These are phyloP conservation scores for Neurospora tetraspora DNA, from an alignment of 495 filamentous ascomycete species.

Conservation along the genomic window DNA sequence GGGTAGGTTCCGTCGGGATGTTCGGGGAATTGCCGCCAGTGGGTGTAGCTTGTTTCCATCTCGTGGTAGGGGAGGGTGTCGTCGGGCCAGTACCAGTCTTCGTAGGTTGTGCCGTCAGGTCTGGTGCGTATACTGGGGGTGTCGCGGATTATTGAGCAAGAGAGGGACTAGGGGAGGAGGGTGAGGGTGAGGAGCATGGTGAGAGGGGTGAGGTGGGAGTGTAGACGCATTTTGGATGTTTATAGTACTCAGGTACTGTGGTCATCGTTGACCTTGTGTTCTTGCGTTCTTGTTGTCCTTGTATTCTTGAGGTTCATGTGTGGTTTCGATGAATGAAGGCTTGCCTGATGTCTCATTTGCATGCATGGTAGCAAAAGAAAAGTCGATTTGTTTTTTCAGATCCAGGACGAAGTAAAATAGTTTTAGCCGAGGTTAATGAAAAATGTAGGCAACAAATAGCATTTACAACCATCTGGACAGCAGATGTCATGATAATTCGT, in stretches of 20 bases:
- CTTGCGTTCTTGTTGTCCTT: neutral
- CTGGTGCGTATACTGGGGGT: neutral
- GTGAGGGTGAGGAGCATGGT: neutral
- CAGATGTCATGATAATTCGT: neutral
- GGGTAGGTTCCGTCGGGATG: neutral
- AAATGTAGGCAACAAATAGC: neutral
- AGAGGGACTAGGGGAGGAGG: neutral
- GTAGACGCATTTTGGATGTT: neutral
- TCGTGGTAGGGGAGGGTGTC: neutral
- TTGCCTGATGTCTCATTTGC: neutral
- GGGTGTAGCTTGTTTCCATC: neutral
- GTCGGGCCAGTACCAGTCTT: neutral
- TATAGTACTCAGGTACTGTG: neutral
- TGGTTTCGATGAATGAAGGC: neutral
- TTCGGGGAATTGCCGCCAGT: neutral
- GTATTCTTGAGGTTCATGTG: neutral
- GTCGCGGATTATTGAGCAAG: neutral
- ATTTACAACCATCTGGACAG: neutral
- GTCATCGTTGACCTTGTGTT: neutral
- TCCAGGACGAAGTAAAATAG: neutral
- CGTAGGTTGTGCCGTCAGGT: neutral
- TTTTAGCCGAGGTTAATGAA: neutral
- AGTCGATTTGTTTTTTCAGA: no score
- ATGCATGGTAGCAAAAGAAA: neutral
- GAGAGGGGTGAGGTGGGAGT: neutral